A percentile compares a stretch with the other conserved stretches of the same genome.
phyloP scores from a whole-genome alignment of 2,329 filamentous ascomycete genomes.

The Metarhizium anisopliae region DNA sequence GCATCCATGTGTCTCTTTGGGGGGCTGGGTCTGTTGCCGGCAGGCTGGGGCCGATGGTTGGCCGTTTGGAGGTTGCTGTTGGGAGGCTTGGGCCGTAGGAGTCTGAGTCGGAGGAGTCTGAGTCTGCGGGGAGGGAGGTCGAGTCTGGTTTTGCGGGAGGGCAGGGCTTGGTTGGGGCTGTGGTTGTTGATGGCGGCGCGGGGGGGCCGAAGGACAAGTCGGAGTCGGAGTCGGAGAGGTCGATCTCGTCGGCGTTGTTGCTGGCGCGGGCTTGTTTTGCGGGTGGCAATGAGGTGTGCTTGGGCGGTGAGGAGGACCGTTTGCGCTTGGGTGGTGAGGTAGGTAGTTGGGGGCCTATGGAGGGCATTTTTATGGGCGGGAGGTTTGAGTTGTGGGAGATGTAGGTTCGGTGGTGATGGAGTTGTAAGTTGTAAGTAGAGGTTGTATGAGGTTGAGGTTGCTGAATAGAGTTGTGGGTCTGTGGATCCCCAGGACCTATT shows the following conservation, averaged over 20 bases:
- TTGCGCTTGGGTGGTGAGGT: constrained; percentile 58
- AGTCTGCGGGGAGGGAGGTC: constrained; percentile 28
- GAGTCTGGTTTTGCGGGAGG: neutral
- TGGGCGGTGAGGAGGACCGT: constrained; percentile 33
- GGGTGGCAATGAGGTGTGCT: constrained; percentile 24
- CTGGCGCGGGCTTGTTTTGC: constrained; percentile 2
- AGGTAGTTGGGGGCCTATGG: constrained; percentile 62
- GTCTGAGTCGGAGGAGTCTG: constrained; percentile 29
- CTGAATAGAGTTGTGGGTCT: neutral
- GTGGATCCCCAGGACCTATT: no score
- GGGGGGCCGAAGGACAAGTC: constrained; percentile 25
- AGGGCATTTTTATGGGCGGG: constrained; percentile 41
- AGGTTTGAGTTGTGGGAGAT: no score
- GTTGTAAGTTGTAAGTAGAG: neutral
- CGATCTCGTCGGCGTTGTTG: constrained; percentile 27
- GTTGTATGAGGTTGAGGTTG: neutral
- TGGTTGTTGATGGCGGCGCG: neutral
- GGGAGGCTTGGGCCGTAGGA: constrained; percentile 54
- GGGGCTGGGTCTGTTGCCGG: constrained; percentile 33
- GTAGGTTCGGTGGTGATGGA: no score
- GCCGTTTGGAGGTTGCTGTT: constrained; percentile 33
- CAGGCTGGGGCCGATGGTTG: constrained; percentile 31
- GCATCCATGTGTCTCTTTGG: constrained; percentile 80
- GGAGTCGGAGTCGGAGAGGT: constrained; percentile 21
- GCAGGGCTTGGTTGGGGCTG: neutral